These are phyloP conservation scores for Danielozyma ontarioensis DNA, from an alignment of 805 yeast genomes.

Conservation along the genomic window DNA sequence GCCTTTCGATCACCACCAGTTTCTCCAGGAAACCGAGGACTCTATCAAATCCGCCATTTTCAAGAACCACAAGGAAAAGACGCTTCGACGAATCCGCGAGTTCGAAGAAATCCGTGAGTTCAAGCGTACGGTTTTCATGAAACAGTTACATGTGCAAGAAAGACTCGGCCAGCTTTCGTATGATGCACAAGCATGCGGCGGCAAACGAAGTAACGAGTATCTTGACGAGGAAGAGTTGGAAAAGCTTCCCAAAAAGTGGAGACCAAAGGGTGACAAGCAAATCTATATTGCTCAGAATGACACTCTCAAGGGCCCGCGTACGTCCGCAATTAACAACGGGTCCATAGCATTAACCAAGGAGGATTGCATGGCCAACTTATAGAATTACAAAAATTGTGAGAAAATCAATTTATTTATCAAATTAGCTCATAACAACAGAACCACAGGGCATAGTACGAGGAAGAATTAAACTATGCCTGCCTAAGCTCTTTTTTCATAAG, in stretches of 20 bases:
- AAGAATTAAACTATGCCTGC: slow-evolving; percentile 1
- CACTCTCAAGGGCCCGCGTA: background rate
- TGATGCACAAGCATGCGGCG: slow-evolving; percentile 9
- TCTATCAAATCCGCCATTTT: background rate
- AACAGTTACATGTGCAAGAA: slow-evolving; percentile 6
- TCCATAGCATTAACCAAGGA: background rate
- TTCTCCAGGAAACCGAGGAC: slow-evolving; percentile 1
- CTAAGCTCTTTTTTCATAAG: slow-evolving; percentile 38
- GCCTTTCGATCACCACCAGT: slow-evolving; percentile 2
- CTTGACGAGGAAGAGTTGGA: slow-evolving; percentile 7
- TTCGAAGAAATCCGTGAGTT: slow-evolving; percentile 1
- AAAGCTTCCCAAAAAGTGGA: background rate
- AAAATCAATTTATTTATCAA: too few relatives aligned
- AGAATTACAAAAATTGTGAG: background rate
- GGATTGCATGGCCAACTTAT: background rate
- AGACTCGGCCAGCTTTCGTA: slow-evolving; percentile 3
- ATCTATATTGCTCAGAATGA: background rate
- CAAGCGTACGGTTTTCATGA: slow-evolving; percentile 3
- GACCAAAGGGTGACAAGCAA: background rate
- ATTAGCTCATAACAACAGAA: too few relatives aligned
- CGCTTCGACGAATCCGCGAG: background rate
- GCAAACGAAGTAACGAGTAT: slow-evolving; percentile 7
- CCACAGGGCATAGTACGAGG: slow-evolving; percentile 1
- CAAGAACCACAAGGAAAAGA: background rate
- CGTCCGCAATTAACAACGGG: background rate